A percentile compares a stretch with the other conserved stretches of the same genome.
Conservation (phyloP, 2,329 filamentous ascomycete genomes). For the Sordariomycetes sp. region DNA sequence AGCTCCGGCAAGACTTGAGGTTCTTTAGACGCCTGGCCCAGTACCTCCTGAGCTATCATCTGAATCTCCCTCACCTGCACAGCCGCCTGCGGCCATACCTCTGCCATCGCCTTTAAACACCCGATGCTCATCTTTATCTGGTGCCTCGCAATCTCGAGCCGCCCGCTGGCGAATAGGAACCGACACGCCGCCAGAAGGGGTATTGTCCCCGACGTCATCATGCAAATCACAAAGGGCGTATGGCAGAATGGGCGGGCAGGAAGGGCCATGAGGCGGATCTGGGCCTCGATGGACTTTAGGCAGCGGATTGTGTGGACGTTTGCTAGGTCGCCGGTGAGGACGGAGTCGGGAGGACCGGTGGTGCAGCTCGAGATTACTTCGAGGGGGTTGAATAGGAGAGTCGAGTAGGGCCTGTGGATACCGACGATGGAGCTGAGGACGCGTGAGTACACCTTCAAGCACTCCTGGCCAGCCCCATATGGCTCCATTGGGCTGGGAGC, state of each 20-base stretch:
- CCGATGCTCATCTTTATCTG: slow-evolving; percentile 27
- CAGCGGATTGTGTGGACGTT: slow-evolving; percentile 25
- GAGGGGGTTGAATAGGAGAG: slow-evolving; percentile 20
- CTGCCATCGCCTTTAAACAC: slow-evolving; percentile 20
- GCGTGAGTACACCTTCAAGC: neutral
- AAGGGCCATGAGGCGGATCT: slow-evolving; percentile 22
- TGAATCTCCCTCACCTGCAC: slow-evolving; percentile 24
- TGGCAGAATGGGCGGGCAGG: slow-evolving; percentile 19
- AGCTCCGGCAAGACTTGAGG: neutral
- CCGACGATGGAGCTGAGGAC: slow-evolving; percentile 17
- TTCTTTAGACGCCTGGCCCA: slow-evolving; percentile 6
- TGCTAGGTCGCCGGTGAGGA: slow-evolving; percentile 10
- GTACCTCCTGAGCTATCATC: slow-evolving; percentile 19
- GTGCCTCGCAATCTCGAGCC: slow-evolving; percentile 20
- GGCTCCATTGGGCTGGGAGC: too few relatives aligned
- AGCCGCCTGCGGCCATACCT: slow-evolving; percentile 21
- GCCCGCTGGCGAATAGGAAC: slow-evolving; percentile 16
- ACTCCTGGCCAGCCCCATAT: too few relatives aligned
- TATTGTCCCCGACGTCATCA: slow-evolving; percentile 22
- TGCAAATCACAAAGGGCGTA: slow-evolving; percentile 24
- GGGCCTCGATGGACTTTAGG: slow-evolving; percentile 20
- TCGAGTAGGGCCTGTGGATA: slow-evolving; percentile 23
- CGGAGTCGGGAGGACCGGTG: slow-evolving; percentile 7
- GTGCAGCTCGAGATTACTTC: slow-evolving; percentile 24
- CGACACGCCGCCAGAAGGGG: slow-evolving; percentile 21